Evolutionary conservation across 176 grass and related monocot species (phyloP).

Genomic region (sorghum (Sorghum bicolor)): Sorghum_bicolor_NCBIv3 NC_012872.2:13436501-13437000

Average conservation of each 20-base stretch:
- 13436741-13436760: neutral
- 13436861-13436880: neutral
- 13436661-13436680: neutral
- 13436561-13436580: neutral
- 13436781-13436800: neutral
- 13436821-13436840: neutral
- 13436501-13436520: neutral
- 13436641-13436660: neutral
- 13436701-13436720: neutral
- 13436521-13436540: slow-evolving; percentile 11
- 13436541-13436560: neutral
- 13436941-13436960: slow-evolving; percentile 8
- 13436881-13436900: neutral
- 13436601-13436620: neutral
- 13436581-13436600: neutral
- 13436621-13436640: neutral
- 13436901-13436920: neutral
- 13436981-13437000: neutral
- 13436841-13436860: neutral
- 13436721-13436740: neutral
- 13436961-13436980: neutral
- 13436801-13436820: neutral
- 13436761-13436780: neutral
- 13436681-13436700: neutral
- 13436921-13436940: neutral